Conservation (phyloP, 2,329 filamentous ascomycete genomes). For the Colletotrichum sp. region DNA sequence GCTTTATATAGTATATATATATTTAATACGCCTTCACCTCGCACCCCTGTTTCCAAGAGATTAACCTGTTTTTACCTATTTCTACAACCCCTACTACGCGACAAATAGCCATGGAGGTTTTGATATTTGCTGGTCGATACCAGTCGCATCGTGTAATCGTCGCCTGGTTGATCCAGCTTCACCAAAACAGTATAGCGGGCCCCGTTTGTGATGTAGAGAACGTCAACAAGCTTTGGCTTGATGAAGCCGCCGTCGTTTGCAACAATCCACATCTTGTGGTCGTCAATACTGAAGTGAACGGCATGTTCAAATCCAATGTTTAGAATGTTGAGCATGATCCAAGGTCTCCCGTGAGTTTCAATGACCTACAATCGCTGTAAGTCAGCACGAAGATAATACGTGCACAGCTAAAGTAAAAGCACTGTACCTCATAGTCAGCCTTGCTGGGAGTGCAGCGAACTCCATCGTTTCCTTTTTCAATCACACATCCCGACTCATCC, state of each 20-base stretch:
- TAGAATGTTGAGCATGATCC: conserved; percentile 6
- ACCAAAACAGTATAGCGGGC: conserved; percentile 57
- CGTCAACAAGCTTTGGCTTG: conserved; percentile 43
- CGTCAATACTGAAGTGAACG: conserved; percentile 48
- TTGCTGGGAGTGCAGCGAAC: background rate
- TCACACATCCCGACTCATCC: background rate
- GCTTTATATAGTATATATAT: too few species aligned
- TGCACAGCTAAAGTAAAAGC: background rate
- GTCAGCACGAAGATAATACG: background rate
- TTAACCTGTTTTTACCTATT: too few species aligned
- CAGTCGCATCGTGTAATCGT: conserved; percentile 59
- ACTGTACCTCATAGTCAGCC: background rate
- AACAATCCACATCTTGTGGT: conserved; percentile 57
- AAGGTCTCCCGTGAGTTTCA: background rate
- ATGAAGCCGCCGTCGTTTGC: conserved; percentile 60
- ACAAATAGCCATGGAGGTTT: conserved; percentile 57
- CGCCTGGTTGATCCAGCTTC: conserved; percentile 43
- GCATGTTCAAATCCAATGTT: conserved; percentile 12
- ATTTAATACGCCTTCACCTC: too few species aligned
- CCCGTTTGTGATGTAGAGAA: conserved; percentile 47
- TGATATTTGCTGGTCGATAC: conserved; percentile 55
- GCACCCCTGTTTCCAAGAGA: too few species aligned
- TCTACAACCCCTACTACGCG: too few species aligned
- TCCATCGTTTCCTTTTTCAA: background rate
- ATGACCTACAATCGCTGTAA: background rate